Base-by-base conservation (phyloP, 805 yeast species). In the Pichia californica region DNA sequence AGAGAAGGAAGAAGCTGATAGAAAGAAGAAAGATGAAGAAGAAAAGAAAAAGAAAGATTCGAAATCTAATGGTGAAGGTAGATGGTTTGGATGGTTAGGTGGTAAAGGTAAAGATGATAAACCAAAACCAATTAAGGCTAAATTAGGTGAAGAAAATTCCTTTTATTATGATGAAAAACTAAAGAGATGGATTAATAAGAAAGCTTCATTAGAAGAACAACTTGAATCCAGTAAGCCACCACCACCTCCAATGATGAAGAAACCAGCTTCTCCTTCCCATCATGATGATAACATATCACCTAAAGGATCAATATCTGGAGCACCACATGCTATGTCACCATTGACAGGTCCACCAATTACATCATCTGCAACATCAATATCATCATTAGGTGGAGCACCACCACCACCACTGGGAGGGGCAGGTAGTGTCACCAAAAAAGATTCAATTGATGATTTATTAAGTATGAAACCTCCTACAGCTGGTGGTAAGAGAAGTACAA, bases 101-200 rank as follows among this genome's bases (percentile, higher is more conserved):
- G 69, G 74, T 44, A 73, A 70, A 36, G 70, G 67, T 49, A 62
- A 64, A 38, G 81, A 76, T 37, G 85, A 57, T 28, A 50, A 77
- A 41, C 87, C 86, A 31, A 86, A 85, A 56, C 84, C 88, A 0
- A 73, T 81, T 48, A 76, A 78, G 50, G 98, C 96, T 30, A 88
- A 93, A 52, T 66, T 93, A 41, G 99, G 98, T 11, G 86, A 83
- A 45, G 74, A 79, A 46, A 83, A 72, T 57, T 68, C 76, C 15
- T 83, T 93, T 58, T 74, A 77, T 55, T 93, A 79, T 60, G 96
- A 89, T 64, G 91, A 86, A 54, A 78, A 83, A 46, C 73, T 83
- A 57, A 81, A 83, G 59, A 75, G 96, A 55, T 93, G 97, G 96
- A 77, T 93, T 41, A 81, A 87, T 57, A 77, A 76, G 43, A 76